Evolutionary conservation across 345 rosid species (phyloP), one percentile per base, ranked within the genome.

Genomic region (Noccaea caerulescens): DNA sequence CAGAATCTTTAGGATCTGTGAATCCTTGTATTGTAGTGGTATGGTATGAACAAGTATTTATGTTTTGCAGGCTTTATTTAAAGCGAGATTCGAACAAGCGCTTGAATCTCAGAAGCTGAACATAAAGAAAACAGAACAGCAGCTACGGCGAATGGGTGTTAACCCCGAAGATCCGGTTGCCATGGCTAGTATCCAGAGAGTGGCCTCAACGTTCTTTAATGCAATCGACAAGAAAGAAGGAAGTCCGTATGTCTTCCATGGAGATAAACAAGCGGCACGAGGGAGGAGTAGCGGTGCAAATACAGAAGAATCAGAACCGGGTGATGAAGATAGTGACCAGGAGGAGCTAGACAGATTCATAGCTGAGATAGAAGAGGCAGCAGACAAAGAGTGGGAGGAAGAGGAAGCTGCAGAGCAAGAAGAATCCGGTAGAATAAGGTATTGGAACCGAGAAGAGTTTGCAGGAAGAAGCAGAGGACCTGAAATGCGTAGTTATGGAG

Each of bases 91-190:
- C 43, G 98, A 93, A 76, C 98, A 93, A 86, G 97, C 98, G n/a
- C 95, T 93, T 20, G 98, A 93, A 66, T 92, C 98, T 49, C 98
- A 93, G 90, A 93, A 89, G 85, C 82, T 93, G 73, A 93, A 91
- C 79, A 91, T 93, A 67, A 93, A 91, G 86, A 88, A 91, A 84
- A 75, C 83, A 46, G 98, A 91, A 64, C 98, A 93, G 83, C 87
- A 87, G 79, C 93, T 93, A 43, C 81, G 96, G 10, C 75, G 90
- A 64, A 84, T 79, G 88, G 97, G 94, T 66, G 81, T 87, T 54
- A 93, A 93, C 76, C 98, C 98, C 6, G 98, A 93, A 86, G 98
- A 93, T 83, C 98, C 98, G 12, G 89, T 84, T 72, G 97, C 98
- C 71, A 89, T 93, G 98, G 98, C 98, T 51, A 91, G 96, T 58